phyloP scores from a whole-genome alignment of 208 protist species.

The Zelonia costaricensis region DNA sequence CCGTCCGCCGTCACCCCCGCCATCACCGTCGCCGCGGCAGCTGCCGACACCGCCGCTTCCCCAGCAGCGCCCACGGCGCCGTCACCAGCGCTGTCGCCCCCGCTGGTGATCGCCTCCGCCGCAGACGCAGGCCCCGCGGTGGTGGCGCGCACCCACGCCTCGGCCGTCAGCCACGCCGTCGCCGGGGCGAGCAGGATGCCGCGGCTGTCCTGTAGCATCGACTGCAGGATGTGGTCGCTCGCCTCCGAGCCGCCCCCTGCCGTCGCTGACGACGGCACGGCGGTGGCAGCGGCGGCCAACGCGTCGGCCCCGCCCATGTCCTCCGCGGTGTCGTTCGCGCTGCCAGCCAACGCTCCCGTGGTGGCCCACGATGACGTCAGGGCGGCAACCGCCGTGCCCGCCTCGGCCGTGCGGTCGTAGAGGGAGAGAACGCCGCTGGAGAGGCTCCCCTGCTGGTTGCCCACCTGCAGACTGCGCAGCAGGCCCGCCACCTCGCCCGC shows the following conservation, averaged over 20 bases:
- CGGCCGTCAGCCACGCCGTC: constrained; percentile 31
- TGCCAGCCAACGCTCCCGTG: background rate
- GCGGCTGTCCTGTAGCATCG: constrained; percentile 29
- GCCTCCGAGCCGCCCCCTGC: background rate
- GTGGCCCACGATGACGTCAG: background rate
- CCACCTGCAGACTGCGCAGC: constrained; percentile 18
- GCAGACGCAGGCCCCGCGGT: background rate
- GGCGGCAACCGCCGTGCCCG: constrained; percentile 2
- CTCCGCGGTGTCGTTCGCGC: background rate
- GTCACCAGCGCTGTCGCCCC: too few species aligned
- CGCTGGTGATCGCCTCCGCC: too few species aligned
- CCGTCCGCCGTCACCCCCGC: background rate
- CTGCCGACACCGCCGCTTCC: too few species aligned
- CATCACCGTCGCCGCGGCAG: too few species aligned
- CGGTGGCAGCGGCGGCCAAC: background rate
- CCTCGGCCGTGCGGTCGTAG: constrained; percentile 28
- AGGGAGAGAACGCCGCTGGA: constrained; percentile 16
- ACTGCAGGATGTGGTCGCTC: constrained; percentile 24
- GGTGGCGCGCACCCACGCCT: constrained; percentile 23
- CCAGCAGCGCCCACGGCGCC: too few species aligned
- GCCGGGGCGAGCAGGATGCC: constrained; percentile 17
- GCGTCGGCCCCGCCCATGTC: background rate
- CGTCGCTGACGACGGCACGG: background rate
- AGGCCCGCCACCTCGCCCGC: constrained; percentile 11
- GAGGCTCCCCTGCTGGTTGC: constrained; percentile 11